These are phyloP conservation scores for Chlamydomonas sp. DNA, from an alignment of 139 green algal species.

Conservation along the genomic window DNA sequence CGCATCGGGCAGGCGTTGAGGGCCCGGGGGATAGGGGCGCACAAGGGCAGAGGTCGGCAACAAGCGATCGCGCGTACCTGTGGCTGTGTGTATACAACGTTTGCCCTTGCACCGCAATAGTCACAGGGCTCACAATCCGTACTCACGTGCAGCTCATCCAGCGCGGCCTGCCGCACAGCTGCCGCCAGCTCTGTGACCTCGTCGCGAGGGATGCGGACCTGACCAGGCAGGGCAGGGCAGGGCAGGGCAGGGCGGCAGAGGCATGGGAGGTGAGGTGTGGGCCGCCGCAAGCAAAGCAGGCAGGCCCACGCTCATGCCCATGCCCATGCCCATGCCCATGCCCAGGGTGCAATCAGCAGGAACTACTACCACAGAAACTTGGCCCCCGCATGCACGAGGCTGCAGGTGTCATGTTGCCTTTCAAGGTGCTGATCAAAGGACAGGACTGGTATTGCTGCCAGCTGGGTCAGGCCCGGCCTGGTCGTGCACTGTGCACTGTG, in stretches of 20 bases:
- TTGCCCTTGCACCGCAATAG: neutral
- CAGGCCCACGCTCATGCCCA: neutral
- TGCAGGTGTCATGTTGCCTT: neutral
- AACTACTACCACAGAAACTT: neutral
- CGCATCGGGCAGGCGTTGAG: neutral
- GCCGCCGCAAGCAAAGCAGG: neutral
- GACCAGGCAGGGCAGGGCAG: neutral
- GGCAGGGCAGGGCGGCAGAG: neutral
- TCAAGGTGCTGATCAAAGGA: neutral
- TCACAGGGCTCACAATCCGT: neutral
- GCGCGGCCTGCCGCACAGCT: constrained; percentile 36
- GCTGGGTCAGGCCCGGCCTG: neutral
- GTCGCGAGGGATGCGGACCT: constrained; percentile 41
- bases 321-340: neutral
- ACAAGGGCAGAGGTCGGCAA: no score
- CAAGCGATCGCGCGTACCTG: neutral
- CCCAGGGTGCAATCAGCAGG: neutral
- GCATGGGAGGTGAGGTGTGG: neutral
- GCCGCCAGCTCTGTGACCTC: constrained; percentile 48
- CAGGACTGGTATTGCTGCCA: neutral
- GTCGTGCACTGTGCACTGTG: neutral
- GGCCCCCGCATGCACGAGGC: no score
- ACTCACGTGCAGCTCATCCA: constrained; percentile 43
- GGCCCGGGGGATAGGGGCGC: no score
- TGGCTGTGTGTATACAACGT: neutral